Evolutionary conservation across 116 monocot species (phyloP).

Genomic region (Papilionanthe hybrid): DNA sequence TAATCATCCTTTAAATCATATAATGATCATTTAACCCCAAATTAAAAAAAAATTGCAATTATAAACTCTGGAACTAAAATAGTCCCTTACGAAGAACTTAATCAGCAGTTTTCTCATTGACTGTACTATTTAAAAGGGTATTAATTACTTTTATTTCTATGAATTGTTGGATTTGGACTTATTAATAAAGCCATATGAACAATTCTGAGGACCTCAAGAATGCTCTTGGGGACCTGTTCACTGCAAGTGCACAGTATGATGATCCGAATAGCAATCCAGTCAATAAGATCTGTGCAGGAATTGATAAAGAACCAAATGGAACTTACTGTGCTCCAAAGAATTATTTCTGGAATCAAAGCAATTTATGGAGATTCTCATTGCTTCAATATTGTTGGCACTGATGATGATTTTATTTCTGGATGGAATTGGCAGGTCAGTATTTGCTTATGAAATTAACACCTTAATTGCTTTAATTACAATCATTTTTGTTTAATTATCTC

Average conservation of each 20-base stretch:
- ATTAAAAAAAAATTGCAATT: too few relatives aligned
- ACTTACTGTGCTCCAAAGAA: conserved; percentile 9
- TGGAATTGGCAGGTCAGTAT: conserved; percentile 22
- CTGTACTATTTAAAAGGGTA: too few relatives aligned
- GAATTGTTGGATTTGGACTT: too few relatives aligned
- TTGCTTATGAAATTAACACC: background rate
- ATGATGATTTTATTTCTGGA: background rate
- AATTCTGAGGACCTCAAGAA: conserved; percentile 11
- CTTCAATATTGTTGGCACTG: background rate
- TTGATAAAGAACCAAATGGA: conserved; percentile 15
- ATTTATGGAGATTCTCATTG: background rate
- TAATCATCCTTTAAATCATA: too few relatives aligned
- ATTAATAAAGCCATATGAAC: conserved; percentile 9
- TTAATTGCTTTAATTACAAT: too few relatives aligned
- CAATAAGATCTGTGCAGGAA: conserved; percentile 8
- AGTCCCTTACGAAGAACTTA: too few relatives aligned
- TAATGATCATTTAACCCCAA: too few relatives aligned
- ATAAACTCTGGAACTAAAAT: too few relatives aligned
- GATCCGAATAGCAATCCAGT: conserved; percentile 1
- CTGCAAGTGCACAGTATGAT: conserved; percentile 15
- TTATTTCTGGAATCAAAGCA: background rate
- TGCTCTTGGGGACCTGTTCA: background rate
- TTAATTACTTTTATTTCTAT: too few relatives aligned
- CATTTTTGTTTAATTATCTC: too few relatives aligned
- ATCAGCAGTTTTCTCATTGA: too few relatives aligned